phyloP scores from a whole-genome alignment of 2,329 filamentous ascomycete genomes.

The Zelopaecilomyces penicillatus region DNA sequence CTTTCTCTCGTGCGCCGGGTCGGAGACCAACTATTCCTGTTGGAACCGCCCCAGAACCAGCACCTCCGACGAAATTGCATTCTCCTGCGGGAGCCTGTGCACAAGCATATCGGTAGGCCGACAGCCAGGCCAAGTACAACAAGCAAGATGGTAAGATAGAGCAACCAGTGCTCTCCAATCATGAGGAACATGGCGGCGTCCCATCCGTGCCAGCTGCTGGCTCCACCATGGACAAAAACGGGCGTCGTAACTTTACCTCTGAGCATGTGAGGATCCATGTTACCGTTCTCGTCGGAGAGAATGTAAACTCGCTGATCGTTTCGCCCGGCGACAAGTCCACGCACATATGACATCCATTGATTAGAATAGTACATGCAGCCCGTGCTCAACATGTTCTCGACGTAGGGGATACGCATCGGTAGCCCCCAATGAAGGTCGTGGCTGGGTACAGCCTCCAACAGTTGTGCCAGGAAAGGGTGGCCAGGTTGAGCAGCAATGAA shows the following conservation, averaged over 20 bases:
- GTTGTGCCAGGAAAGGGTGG: slow-evolving; percentile 12
- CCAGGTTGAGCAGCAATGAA: slow-evolving; percentile 13
- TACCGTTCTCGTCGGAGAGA: slow-evolving; percentile 11
- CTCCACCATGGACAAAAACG: slow-evolving; percentile 16
- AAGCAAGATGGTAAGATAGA: slow-evolving; percentile 7
- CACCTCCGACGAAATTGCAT: slow-evolving; percentile 5
- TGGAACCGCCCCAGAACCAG: slow-evolving; percentile 4
- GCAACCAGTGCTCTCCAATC: slow-evolving; percentile 15
- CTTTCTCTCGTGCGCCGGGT: background rate
- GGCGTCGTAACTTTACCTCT: slow-evolving; percentile 15
- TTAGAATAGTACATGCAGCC: slow-evolving; percentile 20
- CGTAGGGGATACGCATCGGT: slow-evolving; percentile 17
- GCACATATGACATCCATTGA: slow-evolving; percentile 17
- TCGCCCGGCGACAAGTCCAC: slow-evolving; percentile 6
- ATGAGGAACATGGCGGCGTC: slow-evolving; percentile 14
- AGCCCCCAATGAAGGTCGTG: slow-evolving; percentile 16
- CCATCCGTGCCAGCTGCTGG: slow-evolving; percentile 20
- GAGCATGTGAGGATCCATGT: slow-evolving; percentile 17
- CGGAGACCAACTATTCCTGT: slow-evolving; percentile 7
- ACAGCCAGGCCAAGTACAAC: slow-evolving; percentile 3
- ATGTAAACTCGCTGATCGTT: slow-evolving; percentile 7
- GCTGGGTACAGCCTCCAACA: slow-evolving; percentile 12
- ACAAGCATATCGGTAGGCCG: slow-evolving; percentile 3
- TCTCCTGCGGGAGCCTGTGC: slow-evolving; percentile 2
- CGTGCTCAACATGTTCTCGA: slow-evolving; percentile 19